Evolutionary conservation across 495 filamentous ascomycete species (phyloP).

Genomic region (Aspergillus olivimuriae): DNA sequence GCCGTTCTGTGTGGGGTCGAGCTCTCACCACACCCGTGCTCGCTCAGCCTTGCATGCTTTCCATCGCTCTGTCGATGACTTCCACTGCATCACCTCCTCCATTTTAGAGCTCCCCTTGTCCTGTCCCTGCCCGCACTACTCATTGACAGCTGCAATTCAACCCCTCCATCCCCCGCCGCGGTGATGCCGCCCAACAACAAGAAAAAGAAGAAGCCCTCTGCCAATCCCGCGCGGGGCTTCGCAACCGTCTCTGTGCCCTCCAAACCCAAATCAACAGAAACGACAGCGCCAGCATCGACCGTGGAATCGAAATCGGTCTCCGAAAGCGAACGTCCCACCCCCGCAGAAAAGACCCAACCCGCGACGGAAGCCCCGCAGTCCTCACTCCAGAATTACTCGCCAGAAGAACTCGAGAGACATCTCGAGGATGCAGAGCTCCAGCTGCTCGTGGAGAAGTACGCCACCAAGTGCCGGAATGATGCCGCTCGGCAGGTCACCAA

Average conservation of each 20-base stretch:
- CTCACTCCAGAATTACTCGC: conserved; percentile 51
- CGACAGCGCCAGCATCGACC: conserved; percentile 24
- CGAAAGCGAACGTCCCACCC: conserved; percentile 34
- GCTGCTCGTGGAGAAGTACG: conserved; percentile 72
- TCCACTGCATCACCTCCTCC: neutral
- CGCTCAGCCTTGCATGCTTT: conserved; percentile 1
- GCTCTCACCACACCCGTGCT: neutral
- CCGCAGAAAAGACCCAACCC: conserved; percentile 16
- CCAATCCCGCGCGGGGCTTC: conserved; percentile 85
- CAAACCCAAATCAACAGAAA: conserved; percentile 45
- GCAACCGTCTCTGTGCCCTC: conserved; percentile 86
- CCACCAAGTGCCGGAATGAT: conserved; percentile 60
- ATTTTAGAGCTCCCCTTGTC: conserved; percentile 1
- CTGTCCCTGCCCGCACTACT: too few species aligned
- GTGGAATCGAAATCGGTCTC: conserved; percentile 33
- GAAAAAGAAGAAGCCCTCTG: conserved; percentile 79
- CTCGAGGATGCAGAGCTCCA: conserved; percentile 79
- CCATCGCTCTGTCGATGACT: neutral
- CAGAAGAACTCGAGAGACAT: conserved; percentile 79
- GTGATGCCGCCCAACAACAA: conserved; percentile 65
- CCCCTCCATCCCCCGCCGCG: conserved; percentile 2
- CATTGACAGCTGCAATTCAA: neutral
- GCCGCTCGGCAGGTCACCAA: conserved; percentile 61
- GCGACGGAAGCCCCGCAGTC: conserved; percentile 13
- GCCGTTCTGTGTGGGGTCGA: conserved; percentile 16